Conservation (phyloP, 1,284 basidiomycete species). For the Meira nashicola region DNA sequence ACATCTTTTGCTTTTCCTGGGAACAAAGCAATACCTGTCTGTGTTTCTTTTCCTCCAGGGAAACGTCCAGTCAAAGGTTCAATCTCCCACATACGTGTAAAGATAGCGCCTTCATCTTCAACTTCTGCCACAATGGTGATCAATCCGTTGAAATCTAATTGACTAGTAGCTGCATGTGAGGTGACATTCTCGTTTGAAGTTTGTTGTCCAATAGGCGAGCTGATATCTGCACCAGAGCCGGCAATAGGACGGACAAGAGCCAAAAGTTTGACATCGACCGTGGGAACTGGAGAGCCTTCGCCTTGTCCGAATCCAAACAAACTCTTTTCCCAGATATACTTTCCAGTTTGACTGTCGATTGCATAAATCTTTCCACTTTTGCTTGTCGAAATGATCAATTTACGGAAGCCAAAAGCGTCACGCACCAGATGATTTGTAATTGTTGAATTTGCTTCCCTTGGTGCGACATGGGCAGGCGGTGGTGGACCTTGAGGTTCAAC, state of each 20-base stretch:
- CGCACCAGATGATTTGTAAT: conserved; percentile 21
- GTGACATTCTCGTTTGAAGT: neutral
- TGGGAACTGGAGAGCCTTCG: conserved; percentile 37
- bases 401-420: conserved; percentile 81
- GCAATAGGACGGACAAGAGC: conserved; percentile 36
- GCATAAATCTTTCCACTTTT: conserved; percentile 72
- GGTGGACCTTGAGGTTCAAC: conserved; percentile 12
- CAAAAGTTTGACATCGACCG: conserved; percentile 36
- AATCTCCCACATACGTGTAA: conserved; percentile 46
- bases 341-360: conserved; percentile 71
- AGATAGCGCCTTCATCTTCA: conserved; percentile 20
- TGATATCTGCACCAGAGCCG: conserved; percentile 1
- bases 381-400: conserved; percentile 73
- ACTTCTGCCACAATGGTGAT: conserved; percentile 45
- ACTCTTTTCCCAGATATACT: conserved; percentile 46
- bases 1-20: conserved; percentile 31
- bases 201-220: neutral
- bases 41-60: conserved; percentile 22
- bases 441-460: conserved; percentile 28
- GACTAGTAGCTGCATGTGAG: neutral
- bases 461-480: conserved; percentile 28
- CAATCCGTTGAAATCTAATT: conserved; percentile 20
- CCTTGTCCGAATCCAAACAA: conserved; percentile 46
- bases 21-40: conserved; percentile 26
- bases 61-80: conserved; percentile 47